Base-by-base conservation (phyloP, 768 basidiomycete species). In the Mycena polygramma region DNA sequence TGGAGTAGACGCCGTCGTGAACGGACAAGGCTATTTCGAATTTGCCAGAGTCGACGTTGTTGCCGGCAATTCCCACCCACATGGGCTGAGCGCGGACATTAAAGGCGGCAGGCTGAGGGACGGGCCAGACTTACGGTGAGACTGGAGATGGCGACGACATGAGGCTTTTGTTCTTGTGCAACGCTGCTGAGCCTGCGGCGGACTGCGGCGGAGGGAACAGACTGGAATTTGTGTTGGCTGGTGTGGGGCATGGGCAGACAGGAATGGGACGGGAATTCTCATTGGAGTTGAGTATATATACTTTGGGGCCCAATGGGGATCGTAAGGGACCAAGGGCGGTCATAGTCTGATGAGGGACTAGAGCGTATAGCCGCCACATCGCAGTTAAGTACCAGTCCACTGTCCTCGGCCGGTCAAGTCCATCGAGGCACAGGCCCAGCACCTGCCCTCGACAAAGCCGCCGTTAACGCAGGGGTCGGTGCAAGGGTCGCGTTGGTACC, bases 1-100 rank as follows among this genome's bases (percentile, higher is more conserved):
- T 93, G 81, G 86, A 90, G 79, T 95, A 95, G 77, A 94, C 92
- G 19, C 92, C 93, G 78, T 95, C 94, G 76, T 95, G 94, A 57
- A 95, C 85, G 66, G 93, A 92, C 76, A 94, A 84, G 48, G 93
- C 91, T 76, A 95, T 81, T 80, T 94, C 92, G 68, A 87, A 90
- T 65, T 86, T 87, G 65, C 86, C 88, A 76, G 89, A 88, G 76
- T 90, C 86, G 77, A 90, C 78, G 57, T 89, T 77, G 26, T 81
- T 82, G 48, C 92, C 92, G 4, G 93, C 91, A 58, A 94, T 85
- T 75, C 92, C 94, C 70, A 91, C 92, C 93, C 94, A 95, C 94
- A 95, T 94, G 24, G 94, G 92, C 94, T 95, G 77, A 45, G 76
- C 46, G 75, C 62, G 74, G 45, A 63, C 13, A 67, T 49, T 68